Evolutionary conservation across 495 filamentous ascomycete species (phyloP), one percentile per base, ranked within the genome.

Genomic region (Parachaetomium inaequale): DNA sequence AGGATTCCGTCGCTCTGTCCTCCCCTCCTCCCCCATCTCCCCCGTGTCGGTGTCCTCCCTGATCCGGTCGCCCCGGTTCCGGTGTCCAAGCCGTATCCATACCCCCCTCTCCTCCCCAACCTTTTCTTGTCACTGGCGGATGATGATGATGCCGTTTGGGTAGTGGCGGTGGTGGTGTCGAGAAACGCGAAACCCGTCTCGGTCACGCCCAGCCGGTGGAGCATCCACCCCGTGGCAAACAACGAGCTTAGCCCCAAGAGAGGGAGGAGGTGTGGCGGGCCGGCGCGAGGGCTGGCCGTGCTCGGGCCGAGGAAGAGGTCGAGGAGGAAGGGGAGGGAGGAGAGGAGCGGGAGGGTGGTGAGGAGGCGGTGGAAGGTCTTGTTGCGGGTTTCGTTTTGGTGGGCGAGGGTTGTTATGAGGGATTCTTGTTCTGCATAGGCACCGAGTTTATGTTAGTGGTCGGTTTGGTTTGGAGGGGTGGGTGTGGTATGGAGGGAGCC

Each of bases 371-470:
- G 79, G 76, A 87, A 90, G 64, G 82, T 74, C 12, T 73, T 75
- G 70, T 89, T 89, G 55, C 81, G 81, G 25, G 66, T 61, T 38
- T 79, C 74, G 76, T 92, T 86, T 66, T 88, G 76, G 19, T 42
- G 51, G 36, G 79, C 70, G 21, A 93, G 80, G 62, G 73, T 66
- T 12, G 69, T 59, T 64, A 94, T 92, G 0, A 92, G 74, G 52
- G 75, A 71, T 67, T 92, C 90, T 77, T 94, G 90, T 70, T 92
- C 87, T 84, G 68, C 34, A 58, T 43, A 58, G 4, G 5, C 36
- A 21, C n/a, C 28, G 12, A 6, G 23, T n/a, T 26, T 58, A 5
- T 12, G 21, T 55, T 51, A 12, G 49, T 53, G 11, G 51, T 28
- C 19, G 11, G 21, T 25, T 15, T 19, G 31, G 23, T 40, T 25